Conservation (phyloP, 192 early-diverging fungal species). For the Phycomyces nitens region DNA sequence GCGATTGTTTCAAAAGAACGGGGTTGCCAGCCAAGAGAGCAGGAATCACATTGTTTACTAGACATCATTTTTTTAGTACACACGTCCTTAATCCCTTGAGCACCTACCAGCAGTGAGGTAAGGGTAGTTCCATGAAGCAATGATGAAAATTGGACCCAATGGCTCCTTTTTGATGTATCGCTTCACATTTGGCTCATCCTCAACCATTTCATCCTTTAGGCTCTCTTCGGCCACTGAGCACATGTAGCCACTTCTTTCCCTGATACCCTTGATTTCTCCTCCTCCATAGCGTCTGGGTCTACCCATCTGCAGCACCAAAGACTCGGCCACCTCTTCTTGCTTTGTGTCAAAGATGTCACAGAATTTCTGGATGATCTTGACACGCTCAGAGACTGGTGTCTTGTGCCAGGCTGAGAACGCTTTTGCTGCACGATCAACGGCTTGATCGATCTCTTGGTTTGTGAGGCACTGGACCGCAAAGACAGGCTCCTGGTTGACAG, state of each 20-base stretch:
- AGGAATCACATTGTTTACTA: conserved; percentile 74
- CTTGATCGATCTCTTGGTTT: conserved; percentile 32
- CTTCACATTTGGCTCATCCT: conserved; percentile 40
- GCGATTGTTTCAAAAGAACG: conserved; percentile 75
- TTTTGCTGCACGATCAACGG: conserved; percentile 37
- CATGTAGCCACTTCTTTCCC: conserved; percentile 66
- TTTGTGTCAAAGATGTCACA: conserved; percentile 52
- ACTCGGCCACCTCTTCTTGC: conserved; percentile 51
- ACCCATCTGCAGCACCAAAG: conserved; percentile 66
- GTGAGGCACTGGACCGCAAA: conserved; percentile 20
- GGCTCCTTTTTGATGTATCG: conserved; percentile 71
- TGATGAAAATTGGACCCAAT: conserved; percentile 43
- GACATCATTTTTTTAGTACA: too few relatives aligned
- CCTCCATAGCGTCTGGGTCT: conserved; percentile 58
- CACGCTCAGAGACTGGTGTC: conserved; percentile 49
- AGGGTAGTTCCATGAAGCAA: conserved; percentile 79
- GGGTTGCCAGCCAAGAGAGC: conserved; percentile 76
- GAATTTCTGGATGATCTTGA: conserved; percentile 48
- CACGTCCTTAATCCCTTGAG: too few relatives aligned
- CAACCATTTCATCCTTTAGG: conserved; percentile 56
- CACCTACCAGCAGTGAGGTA: conserved; percentile 54
- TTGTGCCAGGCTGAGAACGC: conserved; percentile 56
- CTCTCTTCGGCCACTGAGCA: conserved; percentile 60
- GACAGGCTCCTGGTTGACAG: conserved; percentile 19
- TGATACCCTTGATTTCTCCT: conserved; percentile 71